These are phyloP conservation scores for Saxophila tyrrhenica DNA, from an alignment of 495 filamentous ascomycete genomes.

Conservation along the genomic window DNA sequence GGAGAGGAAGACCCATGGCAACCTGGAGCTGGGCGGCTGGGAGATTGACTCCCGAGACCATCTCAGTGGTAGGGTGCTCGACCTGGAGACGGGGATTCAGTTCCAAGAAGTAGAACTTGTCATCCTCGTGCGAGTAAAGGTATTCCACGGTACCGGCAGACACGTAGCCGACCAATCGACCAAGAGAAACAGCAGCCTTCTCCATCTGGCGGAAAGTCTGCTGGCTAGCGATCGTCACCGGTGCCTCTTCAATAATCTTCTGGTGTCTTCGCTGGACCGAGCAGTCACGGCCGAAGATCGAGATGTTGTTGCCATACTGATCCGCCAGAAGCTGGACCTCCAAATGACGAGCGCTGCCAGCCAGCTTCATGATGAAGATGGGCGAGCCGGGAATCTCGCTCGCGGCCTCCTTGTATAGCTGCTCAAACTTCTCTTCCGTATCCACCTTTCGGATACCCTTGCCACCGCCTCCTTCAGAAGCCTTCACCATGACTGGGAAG, in stretches of 20 bases:
- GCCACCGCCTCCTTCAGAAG: conserved; percentile 97
- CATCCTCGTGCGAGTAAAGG: conserved; percentile 94
- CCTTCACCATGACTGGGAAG: conserved; percentile 99
- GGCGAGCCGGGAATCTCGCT: conserved; percentile 98
- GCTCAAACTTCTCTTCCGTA: conserved; percentile 67
- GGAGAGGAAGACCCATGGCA: conserved; percentile 95
- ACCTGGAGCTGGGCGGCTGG: conserved; percentile 96
- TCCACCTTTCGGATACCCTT: conserved; percentile 98
- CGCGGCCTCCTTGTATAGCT: conserved; percentile 85
- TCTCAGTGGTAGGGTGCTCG: conserved; percentile 98
- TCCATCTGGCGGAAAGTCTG: conserved; percentile 92
- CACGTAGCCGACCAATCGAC: conserved; percentile 91
- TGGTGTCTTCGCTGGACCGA: conserved; percentile 98
- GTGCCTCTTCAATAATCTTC: conserved; percentile 99
- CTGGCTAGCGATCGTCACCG: conserved; percentile 85
- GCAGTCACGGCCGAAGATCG: conserved; percentile 95
- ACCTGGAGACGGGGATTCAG: conserved; percentile 97
- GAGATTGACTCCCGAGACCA: conserved; percentile 96
- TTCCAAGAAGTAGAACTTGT: conserved; percentile 99
- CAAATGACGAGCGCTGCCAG: conserved; percentile 89
- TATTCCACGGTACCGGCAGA: conserved; percentile 99
- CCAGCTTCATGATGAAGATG: conserved; percentile 99
- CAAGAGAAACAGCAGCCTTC: conserved; percentile 86
- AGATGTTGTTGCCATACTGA: conserved; percentile 99
- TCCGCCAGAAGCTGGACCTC: conserved; percentile 96